Percentiles rank a stretch among this genome's conserved stretches.
phyloP scores from a whole-genome alignment of 768 basidiomycete species.

The Daedaleopsis nitida region DNA sequence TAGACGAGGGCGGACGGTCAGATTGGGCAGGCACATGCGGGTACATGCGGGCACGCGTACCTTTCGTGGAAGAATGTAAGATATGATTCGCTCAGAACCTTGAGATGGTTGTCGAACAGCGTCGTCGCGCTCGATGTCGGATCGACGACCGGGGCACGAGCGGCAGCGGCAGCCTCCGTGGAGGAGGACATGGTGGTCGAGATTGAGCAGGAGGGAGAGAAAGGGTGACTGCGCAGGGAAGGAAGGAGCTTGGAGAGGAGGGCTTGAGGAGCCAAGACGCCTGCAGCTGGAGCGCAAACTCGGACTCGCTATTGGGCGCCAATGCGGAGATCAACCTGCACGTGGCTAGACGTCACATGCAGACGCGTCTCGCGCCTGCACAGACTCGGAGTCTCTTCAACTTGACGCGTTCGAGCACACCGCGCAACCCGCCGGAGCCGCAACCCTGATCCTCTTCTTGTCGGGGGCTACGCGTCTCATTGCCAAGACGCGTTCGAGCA shows the following conservation, averaged over 20 bases:
- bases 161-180: slow-evolving; percentile 23
- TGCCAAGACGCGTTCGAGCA: too few relatives aligned
- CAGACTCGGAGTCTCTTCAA: too few relatives aligned
- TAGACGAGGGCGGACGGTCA: slow-evolving; percentile 33
- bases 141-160: slow-evolving; percentile 18
- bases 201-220: not conserved
- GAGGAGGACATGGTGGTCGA: slow-evolving; percentile 25
- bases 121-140: slow-evolving; percentile 48
- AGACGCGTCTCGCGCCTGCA: not conserved
- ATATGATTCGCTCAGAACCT: slow-evolving; percentile 72
- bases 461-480: too few relatives aligned
- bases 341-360: slow-evolving; percentile 22
- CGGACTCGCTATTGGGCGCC: not conserved
- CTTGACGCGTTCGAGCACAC: not conserved
- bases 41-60: slow-evolving; percentile 40
- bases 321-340: slow-evolving; percentile 18
- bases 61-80: slow-evolving; percentile 86
- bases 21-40: slow-evolving; percentile 15
- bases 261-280: not conserved
- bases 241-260: not conserved
- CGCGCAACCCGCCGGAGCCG: too few relatives aligned
- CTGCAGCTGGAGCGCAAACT: not conserved
- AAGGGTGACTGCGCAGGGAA: not conserved
- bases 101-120: slow-evolving; percentile 73
- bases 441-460: too few relatives aligned